Evolutionary conservation across 1,284 basidiomycete genomes (phyloP), one percentile per base, ranked within the genome.

Genomic region (Cutaneotrichosporon cyanovorans): DNA sequence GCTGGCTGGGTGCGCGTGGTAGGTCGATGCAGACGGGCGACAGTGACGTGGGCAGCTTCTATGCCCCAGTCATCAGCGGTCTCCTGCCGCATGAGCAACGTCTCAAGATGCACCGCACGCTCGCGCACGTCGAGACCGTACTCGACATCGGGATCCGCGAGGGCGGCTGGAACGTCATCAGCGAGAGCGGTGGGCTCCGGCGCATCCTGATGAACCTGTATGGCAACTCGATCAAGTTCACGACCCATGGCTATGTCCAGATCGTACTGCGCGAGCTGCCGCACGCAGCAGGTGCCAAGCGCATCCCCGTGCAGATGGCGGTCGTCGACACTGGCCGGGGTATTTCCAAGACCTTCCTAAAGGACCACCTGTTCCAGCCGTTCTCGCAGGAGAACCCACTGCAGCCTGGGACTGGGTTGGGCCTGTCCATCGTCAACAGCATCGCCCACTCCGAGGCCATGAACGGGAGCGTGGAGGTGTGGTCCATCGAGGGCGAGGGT

Each of bases 301-400:
- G 76, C 48, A 78, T 87, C 42, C 86, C 81, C 60, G 75, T 95
- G 45, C 90, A 96, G 65, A 76, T 96, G 38, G 78, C 81, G 21
- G 90, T 97, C 4, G 77, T 82, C 42, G 91, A 97, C 65, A 90
- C 89, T 3, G 92, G 91, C 41, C 92, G 92, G 76, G 88, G 88
- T 16, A 91, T 91, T 48, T 87, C 85, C 63, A 84, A 85, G 59
- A 82, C 83, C 51, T 92, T 92, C 68, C 71, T 90, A 48, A 87
- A 87, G 81, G 90, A 95, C 58, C 89, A 95, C 71, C 76, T 97
- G 3, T 97, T 96, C 74, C 91, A 95, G 61, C 92, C 92, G 0
- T 97, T 97, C 72, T 90, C 91, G 1, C 92, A 96, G 48, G 75
- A 77, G 52, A 71, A 73, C 46, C 70, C 71, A 0, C 53, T 73